Evolutionary conservation across 306 rosid genomes (phyloP), one percentile per base, ranked within the genome.

Genomic region (Rubus idaeus): DNA sequence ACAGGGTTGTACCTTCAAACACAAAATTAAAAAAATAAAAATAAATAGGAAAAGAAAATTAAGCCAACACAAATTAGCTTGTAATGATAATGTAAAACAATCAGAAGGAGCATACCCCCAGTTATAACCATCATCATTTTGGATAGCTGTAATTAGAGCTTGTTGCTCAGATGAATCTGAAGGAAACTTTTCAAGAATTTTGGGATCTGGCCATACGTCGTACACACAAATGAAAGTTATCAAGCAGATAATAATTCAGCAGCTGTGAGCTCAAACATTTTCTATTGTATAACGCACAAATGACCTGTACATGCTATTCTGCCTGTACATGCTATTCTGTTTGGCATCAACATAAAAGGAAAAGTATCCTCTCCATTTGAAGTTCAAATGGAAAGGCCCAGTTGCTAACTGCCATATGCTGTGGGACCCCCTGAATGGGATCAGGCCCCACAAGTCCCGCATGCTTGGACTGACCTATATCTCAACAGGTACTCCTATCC

Each of bases 101-200:
- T 37, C 45, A 12, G 67, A 52, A 77, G 80, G 50, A 77, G 62
- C 88, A 66, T 89, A 92, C 98, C 98, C 98, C 98, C 98, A 95
- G 79, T 95, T 95, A 84, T 88, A 95, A 40, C 91, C 98, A 87
- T 95, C 97, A 23, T 77, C 71, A 30, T 90, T 73, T 89, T 90
- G 92, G 88, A 88, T 83, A 75, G 88, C 89, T 5, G 93, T 79
- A 87, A 95, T 86, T 53, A 89, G 88, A 80, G 97, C 87, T 81
- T 95, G 96, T 83, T 90, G 98, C 81, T 92, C 90, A 76, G 82
- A 90, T 71, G 97, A 95, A 90, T 95, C 98, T 44, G 97, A 87
- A 66, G 93, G 91, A 30, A 95, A 87, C 58, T 85, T 81, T 82
- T 95, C 96, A 85, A 95, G 83, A 55, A 80, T 60, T 67, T 87